A percentile compares a stretch with the other conserved stretches of the same genome.
These are phyloP conservation scores for Spirogloea muscicola DNA, from an alignment of 139 green algal species.

Conservation along the genomic window DNA sequence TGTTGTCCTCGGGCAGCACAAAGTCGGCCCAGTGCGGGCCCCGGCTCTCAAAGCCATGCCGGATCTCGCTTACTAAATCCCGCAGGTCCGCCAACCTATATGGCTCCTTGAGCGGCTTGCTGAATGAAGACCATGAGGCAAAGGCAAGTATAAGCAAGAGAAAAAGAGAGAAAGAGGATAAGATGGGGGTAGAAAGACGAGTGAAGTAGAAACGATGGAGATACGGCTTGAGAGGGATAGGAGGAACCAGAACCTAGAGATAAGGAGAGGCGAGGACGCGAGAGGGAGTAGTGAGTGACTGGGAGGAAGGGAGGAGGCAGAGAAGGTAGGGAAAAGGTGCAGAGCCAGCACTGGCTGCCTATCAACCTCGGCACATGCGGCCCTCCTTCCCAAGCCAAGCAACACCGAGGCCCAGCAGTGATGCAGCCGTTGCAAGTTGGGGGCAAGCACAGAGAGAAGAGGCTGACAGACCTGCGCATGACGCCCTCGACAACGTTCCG, in stretches of 20 bases:
- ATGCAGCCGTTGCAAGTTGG: no score
- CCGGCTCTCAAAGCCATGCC: conserved; percentile 8
- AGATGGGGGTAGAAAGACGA: no score
- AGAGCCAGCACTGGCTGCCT: neutral
- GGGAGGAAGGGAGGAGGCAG: neutral
- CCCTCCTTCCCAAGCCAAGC: no score
- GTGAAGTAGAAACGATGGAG: no score
- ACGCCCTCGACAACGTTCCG: conserved; percentile 16
- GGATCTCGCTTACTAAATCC: conserved; percentile 1
- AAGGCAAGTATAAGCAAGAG: no score
- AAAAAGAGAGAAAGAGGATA: no score
- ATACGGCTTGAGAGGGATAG: no score
- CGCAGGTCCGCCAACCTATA: conserved; percentile 28
- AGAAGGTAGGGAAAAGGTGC: neutral
- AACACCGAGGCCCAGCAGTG: no score
- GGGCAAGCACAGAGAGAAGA: neutral
- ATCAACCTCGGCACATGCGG: neutral
- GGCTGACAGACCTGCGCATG: conserved; percentile 1
- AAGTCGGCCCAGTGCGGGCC: conserved; percentile 8
- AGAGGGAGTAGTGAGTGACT: neutral
- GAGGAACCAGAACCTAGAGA: no score
- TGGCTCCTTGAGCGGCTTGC: conserved; percentile 22
- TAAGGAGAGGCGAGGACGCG: neutral
- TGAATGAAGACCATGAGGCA: no score
- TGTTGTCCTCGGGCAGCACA: conserved; percentile 25